Base-by-base conservation (phyloP, 768 basidiomycete species). In the Pleurotus cornucopiae region DNA sequence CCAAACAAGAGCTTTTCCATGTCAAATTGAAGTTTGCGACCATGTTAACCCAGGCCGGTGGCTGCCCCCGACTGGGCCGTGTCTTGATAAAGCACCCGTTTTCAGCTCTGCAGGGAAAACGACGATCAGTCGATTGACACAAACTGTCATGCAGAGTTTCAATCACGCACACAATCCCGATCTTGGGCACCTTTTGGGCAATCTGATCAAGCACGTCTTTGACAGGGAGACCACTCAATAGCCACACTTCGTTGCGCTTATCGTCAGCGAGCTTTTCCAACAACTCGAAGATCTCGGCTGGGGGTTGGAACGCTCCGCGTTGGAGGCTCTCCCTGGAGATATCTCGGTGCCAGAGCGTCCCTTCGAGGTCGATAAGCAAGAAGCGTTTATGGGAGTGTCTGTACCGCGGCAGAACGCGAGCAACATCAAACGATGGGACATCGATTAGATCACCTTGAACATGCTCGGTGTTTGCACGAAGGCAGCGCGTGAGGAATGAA, bases 81-180 rank as follows among this genome's bases (percentile, higher is more conserved):
- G 85, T 80, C 71, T 84, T 88, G 64, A 93, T 80, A 66, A 84
- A 94, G 66, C 92, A 94, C 1, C 92, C 92, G 58, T 94, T 92
- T 74, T 94, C 93, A 0, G 91, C 90, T 0, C 86, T 88, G 54
- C 20, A n/a, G 49, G 20, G 43, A 26, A 16, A 38, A 30, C 20
- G 23, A 59, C n/a, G 57, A 49, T 49, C 12, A 55, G 21, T 21
- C 38, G 41, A 44, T 44, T 12, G 41, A 44, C 41, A 18, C 41
- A 44, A 44, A 21, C 30, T 34, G 30, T 21, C 41, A 13, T n/a
- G 25, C 18, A 39, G 21, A 20, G 6, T 39, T n/a, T 9, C 37
- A 25, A 56, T 13, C 5, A 77, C 86, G 67, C 64, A 89, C 78
- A 92, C 85, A 57, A 94, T 83, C 14, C 92, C 92, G 52, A 94